phyloP scores from a whole-genome alignment of 2,329 filamentous ascomycete species.

The Aspergillus pseudonomiae region DNA sequence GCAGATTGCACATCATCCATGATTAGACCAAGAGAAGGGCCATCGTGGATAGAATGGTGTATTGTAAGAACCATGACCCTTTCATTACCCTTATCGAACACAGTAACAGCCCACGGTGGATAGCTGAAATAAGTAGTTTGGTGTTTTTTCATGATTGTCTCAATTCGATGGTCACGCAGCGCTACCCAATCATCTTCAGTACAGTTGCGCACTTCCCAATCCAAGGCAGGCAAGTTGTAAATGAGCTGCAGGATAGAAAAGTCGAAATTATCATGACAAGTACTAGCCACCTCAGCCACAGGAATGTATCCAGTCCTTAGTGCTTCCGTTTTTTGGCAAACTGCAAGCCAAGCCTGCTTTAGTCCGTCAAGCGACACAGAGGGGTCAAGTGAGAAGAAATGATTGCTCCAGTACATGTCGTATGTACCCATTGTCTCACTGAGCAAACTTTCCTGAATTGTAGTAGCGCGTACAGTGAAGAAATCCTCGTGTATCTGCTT shows the following conservation, averaged over 20 bases:
- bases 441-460: conserved; percentile 43
- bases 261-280: conserved; percentile 8
- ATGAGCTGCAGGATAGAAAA: conserved; percentile 35
- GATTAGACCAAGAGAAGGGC: conserved; percentile 33
- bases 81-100: conserved; percentile 29
- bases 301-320: conserved; percentile 43
- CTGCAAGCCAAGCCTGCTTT: conserved; percentile 36
- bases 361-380: conserved; percentile 33
- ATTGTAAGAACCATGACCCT: conserved; percentile 40
- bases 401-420: conserved; percentile 45
- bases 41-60: conserved; percentile 40
- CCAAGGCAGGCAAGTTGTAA: conserved; percentile 26
- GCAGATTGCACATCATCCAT: conserved; percentile 29
- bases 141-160: conserved; percentile 27
- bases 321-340: conserved; percentile 36
- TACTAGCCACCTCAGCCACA: conserved; percentile 24
- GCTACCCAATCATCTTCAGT: conserved; percentile 17
- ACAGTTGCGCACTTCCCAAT: conserved; percentile 29
- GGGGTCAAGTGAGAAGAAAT: conserved; percentile 36
- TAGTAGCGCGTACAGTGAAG: conserved; percentile 33
- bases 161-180: conserved; percentile 22
- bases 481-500: conserved; percentile 23
- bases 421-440: conserved; percentile 44
- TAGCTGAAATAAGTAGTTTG: conserved; percentile 32
- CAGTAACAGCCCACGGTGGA: conserved; percentile 43